Base-by-base conservation (phyloP, 2,329 filamentous ascomycete genomes). In the Shiraia bambusicola region DNA sequence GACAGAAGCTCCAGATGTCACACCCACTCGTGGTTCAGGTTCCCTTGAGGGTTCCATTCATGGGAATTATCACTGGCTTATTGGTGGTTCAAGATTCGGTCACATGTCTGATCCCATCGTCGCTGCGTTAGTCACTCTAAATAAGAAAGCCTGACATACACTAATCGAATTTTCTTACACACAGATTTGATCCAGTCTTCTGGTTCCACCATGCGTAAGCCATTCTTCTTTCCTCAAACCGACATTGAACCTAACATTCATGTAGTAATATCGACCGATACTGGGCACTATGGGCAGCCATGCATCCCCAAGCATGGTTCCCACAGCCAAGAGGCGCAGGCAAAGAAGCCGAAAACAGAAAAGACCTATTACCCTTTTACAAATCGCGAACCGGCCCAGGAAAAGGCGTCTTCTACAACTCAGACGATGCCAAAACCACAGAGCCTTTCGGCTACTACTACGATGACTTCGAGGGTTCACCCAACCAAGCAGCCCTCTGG, bases 71-170 rank as follows among this genome's bases (percentile, higher is more conserved):
- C 29, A 31, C 10, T 14, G 9, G n/a, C 29, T 31, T 16, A 31
- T 31, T 31, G 29, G 29, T 31, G 29, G 29, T 16, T 7, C 4
- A 10, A 28, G 11, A 11, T n/a, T 28, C 5, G 82, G 84, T 2
- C 15, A 36, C 32, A 41, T 41, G 38, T 32, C 15, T 17, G 16
- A 31, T 27, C 30, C 31, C 12, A 10, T 25, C 12, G 26, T 27
- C 6, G 38, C 38, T 9, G 38, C 38, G 6, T 22, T 22, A 22
- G 19, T 22, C 19, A 22, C 19, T 8, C 19, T 8, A 22, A 4
- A 8, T 8, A n/a, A 5, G 19, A 22, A 22, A 5, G 19, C 19
- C 8, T 22, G 19, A 22, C 19, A 22, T 8, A 22, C 8, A 22
- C 19, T 22, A 22, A 22, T 22, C 19, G 19, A 5, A 22, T 22